These are phyloP conservation scores for Aspergillus sp. DNA, from an alignment of 2,329 filamentous ascomycete genomes.

Conservation along the genomic window DNA sequence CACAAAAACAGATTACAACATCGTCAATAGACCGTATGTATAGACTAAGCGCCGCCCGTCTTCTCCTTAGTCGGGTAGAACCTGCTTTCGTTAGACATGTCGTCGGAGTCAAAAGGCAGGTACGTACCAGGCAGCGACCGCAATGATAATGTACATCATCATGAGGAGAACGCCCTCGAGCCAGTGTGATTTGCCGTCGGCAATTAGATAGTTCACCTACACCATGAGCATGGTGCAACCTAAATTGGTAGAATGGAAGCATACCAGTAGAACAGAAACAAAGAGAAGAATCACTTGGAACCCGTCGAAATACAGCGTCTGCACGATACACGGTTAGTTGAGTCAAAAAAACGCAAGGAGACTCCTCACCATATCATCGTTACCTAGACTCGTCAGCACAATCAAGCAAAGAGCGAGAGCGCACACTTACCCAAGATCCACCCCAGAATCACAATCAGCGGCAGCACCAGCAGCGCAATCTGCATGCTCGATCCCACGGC, in stretches of 20 bases:
- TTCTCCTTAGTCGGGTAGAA: conserved; percentile 14
- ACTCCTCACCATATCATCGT: conserved; percentile 54
- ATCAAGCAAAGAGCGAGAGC: background rate
- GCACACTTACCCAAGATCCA: conserved; percentile 52
- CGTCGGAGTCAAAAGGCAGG: too few relatives aligned
- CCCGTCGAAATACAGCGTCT: conserved; percentile 75
- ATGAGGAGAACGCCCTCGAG: conserved; percentile 62
- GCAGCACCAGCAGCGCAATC: conserved; percentile 62
- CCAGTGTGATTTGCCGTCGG: conserved; percentile 59
- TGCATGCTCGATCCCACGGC: conserved; percentile 66
- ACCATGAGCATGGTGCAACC: conserved; percentile 7
- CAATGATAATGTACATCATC: conserved; percentile 62
- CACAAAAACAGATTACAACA: too few relatives aligned
- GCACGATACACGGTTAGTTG: conserved; percentile 11
- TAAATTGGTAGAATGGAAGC: background rate
- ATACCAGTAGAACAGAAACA: conserved; percentile 49
- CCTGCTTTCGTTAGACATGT: conserved; percentile 1
- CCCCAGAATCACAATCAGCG: conserved; percentile 59
- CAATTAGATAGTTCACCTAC: conserved; percentile 62
- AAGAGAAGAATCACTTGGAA: conserved; percentile 76
- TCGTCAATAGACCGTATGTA: too few relatives aligned
- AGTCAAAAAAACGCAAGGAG: background rate
- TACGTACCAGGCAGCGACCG: conserved; percentile 56
- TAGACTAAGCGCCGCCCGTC: background rate
- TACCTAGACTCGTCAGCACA: conserved; percentile 30